Conservation (phyloP, 768 basidiomycete species). For the Suillus decipiens region DNA sequence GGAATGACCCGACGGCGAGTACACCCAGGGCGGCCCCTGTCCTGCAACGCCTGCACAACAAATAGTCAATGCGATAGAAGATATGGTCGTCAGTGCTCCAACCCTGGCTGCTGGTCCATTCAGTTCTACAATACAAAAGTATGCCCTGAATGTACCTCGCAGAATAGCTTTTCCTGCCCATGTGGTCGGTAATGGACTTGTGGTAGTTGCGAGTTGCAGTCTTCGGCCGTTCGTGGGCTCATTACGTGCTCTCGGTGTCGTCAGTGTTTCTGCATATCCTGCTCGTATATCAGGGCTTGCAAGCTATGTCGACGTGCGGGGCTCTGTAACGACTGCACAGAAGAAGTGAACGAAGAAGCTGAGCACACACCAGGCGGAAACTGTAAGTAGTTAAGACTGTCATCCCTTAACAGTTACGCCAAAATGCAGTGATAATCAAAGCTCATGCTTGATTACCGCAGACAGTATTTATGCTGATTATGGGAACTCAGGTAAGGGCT, state of each 20-base stretch:
- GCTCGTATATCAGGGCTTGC: constrained; percentile 1
- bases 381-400: too few species aligned
- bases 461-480: too few species aligned
- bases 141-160: constrained; percentile 7
- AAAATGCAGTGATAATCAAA: too few species aligned
- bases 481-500: too few species aligned
- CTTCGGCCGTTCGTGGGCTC: neutral
- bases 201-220: constrained; percentile 2
- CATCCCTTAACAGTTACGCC: too few species aligned
- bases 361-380: neutral
- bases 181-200: constrained; percentile 8
- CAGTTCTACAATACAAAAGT: neutral
- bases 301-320: neutral
- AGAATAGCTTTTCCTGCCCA: constrained; percentile 6
- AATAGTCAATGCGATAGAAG: too few species aligned
- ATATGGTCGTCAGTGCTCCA: neutral
- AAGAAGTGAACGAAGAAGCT: neutral
- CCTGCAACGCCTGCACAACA: neutral
- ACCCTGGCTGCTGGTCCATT: constrained; percentile 5
- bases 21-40: neutral
- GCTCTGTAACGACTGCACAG: constrained; percentile 11
- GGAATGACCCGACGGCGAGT: neutral
- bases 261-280: neutral
- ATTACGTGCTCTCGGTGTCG: constrained; percentile 4
- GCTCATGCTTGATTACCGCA: too few species aligned